These are phyloP conservation scores for Nigrograna mackinnonii DNA, from an alignment of 2,329 filamentous ascomycete species.

Conservation along the genomic window DNA sequence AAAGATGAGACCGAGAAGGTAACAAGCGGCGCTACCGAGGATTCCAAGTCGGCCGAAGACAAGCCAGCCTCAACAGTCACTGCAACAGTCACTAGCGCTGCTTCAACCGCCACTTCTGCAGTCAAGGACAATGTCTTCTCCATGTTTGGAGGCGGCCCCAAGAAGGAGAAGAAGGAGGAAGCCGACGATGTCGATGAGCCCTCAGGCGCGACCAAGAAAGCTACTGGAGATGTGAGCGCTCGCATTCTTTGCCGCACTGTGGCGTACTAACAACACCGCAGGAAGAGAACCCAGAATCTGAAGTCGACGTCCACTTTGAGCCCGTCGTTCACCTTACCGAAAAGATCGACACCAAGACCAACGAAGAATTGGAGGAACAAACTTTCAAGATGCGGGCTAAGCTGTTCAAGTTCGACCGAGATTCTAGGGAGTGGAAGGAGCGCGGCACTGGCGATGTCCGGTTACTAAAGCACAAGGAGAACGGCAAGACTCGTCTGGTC, in stretches of 20 bases:
- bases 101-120: slow-evolving; percentile 36
- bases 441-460: slow-evolving; percentile 95
- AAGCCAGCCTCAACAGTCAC: slow-evolving; percentile 48
- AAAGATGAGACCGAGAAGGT: slow-evolving; percentile 50
- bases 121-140: slow-evolving; percentile 75
- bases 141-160: slow-evolving; percentile 97
- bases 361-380: slow-evolving; percentile 97
- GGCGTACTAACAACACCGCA: slow-evolving; percentile 24
- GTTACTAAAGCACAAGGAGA: slow-evolving; percentile 98
- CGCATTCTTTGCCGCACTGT: too few relatives aligned
- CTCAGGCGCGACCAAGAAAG: slow-evolving; percentile 73
- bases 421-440: slow-evolving; percentile 97
- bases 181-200: slow-evolving; percentile 77
- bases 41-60: slow-evolving; percentile 51
- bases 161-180: slow-evolving; percentile 89
- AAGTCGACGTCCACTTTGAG: slow-evolving; percentile 96
- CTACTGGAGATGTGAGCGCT: slow-evolving; percentile 56
- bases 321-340: slow-evolving; percentile 95
- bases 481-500: slow-evolving; percentile 94
- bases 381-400: slow-evolving; percentile 99
- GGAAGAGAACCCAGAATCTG: slow-evolving; percentile 81
- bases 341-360: slow-evolving; percentile 96
- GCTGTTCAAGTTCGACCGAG: slow-evolving; percentile 96
- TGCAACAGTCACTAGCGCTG: slow-evolving; percentile 43
- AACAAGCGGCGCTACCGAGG: slow-evolving; percentile 42